Evolutionary conservation across 345 rosid genomes (phyloP), one percentile per base, ranked within the genome.

Genomic region (Lumnitzera racemosa): DNA sequence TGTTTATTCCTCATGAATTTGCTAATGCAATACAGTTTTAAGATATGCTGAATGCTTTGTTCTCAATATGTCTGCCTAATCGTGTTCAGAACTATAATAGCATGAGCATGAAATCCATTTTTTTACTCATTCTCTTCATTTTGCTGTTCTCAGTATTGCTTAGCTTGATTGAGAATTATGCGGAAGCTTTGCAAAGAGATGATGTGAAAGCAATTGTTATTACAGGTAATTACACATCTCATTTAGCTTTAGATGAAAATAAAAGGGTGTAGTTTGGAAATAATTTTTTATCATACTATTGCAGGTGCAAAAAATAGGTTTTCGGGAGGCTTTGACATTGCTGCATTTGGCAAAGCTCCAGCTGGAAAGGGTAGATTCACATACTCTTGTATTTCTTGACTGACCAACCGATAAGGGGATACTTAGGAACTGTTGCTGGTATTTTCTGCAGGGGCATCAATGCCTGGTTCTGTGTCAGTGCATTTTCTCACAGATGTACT

Each of bases 171-270:
- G 86, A 86, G 14, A 81, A 71, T 67, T 87, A 74, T 53, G 83
- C 81, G 53, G 72, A 85, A 68, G 97, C 97, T 71, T 72, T 87
- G 57, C 72, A 53, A 56, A 85, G 97, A 83, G 75, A 87, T 65
- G 96, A 92, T 77, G 97, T 92, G 62, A 90, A 85, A 79, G 98
- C 98, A 27, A 84, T 92, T 76, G 98, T 92, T 72, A 64, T 92
- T 57, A 82, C 90, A 2, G 98, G 97, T 84, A 66, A 20, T 5
- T 7, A 24, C 7, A 20, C 4, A 1, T 13, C 23, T 15, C 25
- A 46, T 11, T 41, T 54, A 24, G 31, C 23, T 25, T 46, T 9
- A 36, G 11, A 36, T 13, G 17, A 25, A 24, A 3, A 12, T 47
- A 13, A 3, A 50, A 36, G 36, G 57, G 46, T 43, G 24, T 14